Evolutionary conservation across 1,284 basidiomycete species (phyloP).

Genomic region (Malassezia furfur): DNA sequence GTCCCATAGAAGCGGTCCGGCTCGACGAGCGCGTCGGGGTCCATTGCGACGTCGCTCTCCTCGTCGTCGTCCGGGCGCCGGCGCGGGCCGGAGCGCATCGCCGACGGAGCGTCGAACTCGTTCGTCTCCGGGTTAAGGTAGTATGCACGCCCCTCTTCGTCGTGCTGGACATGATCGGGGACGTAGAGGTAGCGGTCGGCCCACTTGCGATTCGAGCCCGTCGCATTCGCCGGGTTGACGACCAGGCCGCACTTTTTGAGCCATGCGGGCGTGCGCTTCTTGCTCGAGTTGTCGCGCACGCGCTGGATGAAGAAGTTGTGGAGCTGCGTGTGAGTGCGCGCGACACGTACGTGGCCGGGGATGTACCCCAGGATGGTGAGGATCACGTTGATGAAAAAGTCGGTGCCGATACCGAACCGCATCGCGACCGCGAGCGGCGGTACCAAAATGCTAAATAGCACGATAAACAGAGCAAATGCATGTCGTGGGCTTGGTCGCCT

Average conservation of each 20-base stretch:
- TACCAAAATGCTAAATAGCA: conserved; percentile 36
- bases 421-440: conserved; percentile 66
- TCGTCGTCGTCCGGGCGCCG: background rate
- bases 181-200: conserved; percentile 11
- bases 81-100: background rate
- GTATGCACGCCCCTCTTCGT: conserved; percentile 14
- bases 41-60: background rate
- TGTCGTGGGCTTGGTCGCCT: conserved; percentile 29
- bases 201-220: conserved; percentile 1
- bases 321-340: background rate
- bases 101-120: background rate
- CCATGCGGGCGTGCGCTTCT: conserved; percentile 11
- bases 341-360: conserved; percentile 51
- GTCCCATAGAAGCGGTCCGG: conserved; percentile 9
- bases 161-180: conserved; percentile 14
- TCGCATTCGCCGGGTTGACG: background rate
- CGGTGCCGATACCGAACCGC: conserved; percentile 80
- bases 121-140: conserved; percentile 6
- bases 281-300: conserved; percentile 8
- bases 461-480: conserved; percentile 30
- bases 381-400: conserved; percentile 85
- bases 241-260: conserved; percentile 7
- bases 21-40: conserved; percentile 6
- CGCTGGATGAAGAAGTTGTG: conserved; percentile 19
- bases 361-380: conserved; percentile 68